Base-by-base conservation (phyloP, 2,329 filamentous ascomycete species). In the Alternaria sp. region DNA sequence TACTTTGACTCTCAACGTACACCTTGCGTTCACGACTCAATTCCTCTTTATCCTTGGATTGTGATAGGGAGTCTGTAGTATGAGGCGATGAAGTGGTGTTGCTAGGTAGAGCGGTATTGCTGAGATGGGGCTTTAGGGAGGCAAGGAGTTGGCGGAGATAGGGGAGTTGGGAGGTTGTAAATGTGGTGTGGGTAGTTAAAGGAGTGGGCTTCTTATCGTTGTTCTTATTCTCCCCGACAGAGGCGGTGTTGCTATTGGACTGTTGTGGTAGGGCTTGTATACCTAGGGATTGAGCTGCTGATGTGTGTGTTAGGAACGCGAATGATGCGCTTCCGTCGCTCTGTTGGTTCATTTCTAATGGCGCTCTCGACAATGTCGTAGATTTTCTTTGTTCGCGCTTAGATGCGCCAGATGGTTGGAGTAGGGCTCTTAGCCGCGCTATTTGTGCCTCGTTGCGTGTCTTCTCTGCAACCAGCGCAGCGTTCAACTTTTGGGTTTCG, bases 1-100 rank as follows among this genome's bases (percentile, higher is more conserved):
- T 84, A 51, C 92, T 91, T 71, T 93, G 89, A 54, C 86, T 86
- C 79, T 97, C 94, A 49, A 98, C 89, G 75, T 98, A 98, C 66
- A 91, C 86, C 57, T 90, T 84, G 61, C 94, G 84, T 75, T 95
- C 89, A 54, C 88, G 86, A 39, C 89, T 85, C 81, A 84, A 83
- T 54, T 82, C 78, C n/a, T 76, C 72, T 16, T 72, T 72, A 6
- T 77, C 75, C 9, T 77, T 73, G 22, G 42, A 2, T n/a, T 44
- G 42, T 9, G 42, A 28, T n/a, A n/a, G 22, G 5, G 42, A 11
- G 16, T 28, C n/a, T 28, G 22, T n/a, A 18, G 42, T 28, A 4
- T 44, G n/a, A 8, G 53, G 3, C 1, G 34, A 70, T 70, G n/a
- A 48, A 12, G 61, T 52, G 3, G 51, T 68, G 59, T 54, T 60